Evolutionary conservation across 306 rosid species (phyloP).

Genomic region (Ceratonia siliqua): DNA sequence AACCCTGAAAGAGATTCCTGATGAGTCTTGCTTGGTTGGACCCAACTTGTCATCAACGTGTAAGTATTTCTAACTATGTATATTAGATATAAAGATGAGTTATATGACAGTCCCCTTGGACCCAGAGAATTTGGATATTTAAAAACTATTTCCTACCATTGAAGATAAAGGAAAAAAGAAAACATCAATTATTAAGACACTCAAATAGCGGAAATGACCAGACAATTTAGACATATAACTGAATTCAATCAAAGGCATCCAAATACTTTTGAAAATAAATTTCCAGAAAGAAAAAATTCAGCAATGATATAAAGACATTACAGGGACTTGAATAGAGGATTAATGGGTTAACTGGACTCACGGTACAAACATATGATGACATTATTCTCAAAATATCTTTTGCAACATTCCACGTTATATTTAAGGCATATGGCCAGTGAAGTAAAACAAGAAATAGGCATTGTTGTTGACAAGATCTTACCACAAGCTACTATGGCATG

Average conservation of each 20-base stretch:
- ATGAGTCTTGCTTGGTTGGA: constrained; percentile 37
- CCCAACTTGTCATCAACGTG: constrained; percentile 29
- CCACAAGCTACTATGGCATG: constrained; percentile 94
- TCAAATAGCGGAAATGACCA: background rate
- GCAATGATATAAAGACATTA: background rate
- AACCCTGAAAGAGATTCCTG: constrained; percentile 68
- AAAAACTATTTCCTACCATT: constrained; percentile 14
- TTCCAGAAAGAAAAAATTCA: background rate
- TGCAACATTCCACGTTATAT: background rate
- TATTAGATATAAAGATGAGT: background rate
- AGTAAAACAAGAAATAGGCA: constrained; percentile 22
- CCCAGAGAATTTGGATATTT: background rate
- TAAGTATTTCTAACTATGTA: background rate
- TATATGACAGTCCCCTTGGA: background rate
- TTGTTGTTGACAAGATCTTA: constrained; percentile 41
- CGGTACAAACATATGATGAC: background rate
- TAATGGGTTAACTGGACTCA: constrained; percentile 4
- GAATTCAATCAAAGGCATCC: background rate
- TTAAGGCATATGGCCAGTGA: background rate
- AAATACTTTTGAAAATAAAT: background rate
- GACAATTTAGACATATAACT: constrained; percentile 16
- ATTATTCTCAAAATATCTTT: constrained; percentile 1
- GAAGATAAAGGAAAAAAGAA: constrained; percentile 5
- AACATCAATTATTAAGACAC: background rate
- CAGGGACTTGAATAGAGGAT: too few relatives aligned